Evolutionary conservation across 352 stramenopile genomes (phyloP), one percentile per base, ranked within the genome.

Genomic region (Globisporangium barbulae): DNA sequence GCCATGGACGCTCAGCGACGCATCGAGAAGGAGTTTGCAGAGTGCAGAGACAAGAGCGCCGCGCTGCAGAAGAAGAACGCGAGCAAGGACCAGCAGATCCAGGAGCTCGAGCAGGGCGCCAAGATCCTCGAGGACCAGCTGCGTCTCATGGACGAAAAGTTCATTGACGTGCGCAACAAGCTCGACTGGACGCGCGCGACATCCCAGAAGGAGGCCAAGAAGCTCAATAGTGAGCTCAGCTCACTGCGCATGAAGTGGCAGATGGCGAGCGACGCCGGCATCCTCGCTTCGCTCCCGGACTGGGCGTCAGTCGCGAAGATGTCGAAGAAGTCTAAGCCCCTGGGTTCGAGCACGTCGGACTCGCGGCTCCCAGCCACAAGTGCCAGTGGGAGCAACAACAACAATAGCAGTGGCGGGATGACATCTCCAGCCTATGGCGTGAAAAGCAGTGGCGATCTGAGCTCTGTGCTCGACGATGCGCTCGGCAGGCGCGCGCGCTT

Each of bases 131-230:
- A 98, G 74, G 94, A 98, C 59, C 96, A 99, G 63, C 79, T 98
- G 50, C 83, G 89, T 9, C 79, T 98, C n/a, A 98, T 99, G 94
- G 94, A 99, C 69, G 88, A 98, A 57, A 98, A 98, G 73, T 98
- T 98, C 70, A 96, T 98, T 59, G 94, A 99, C 52, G 79, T 98
- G n/a, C 79, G 95, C 59, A 96, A 90, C 63, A 99, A 98, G 75
- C 75, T 99, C 50, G 94, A 98, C 67, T 98, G 90, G 88, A 97
- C 91, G 30, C 76, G 95, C 8, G 76, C 88, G 21, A 94, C 83
- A 12, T 88, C 85, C 5, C 88, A 91, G 35, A 92, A 93, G 62
- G 91, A 97, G 64, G 76, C 79, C 54, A 89, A 91, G 42, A 79
- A 86, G 44, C 70, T 91, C n/a, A 71, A 75, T 22, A 67, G 74